Evolutionary conservation across 257 asterid genomes (phyloP).

Genomic region (Voacanga thouarsii): DNA sequence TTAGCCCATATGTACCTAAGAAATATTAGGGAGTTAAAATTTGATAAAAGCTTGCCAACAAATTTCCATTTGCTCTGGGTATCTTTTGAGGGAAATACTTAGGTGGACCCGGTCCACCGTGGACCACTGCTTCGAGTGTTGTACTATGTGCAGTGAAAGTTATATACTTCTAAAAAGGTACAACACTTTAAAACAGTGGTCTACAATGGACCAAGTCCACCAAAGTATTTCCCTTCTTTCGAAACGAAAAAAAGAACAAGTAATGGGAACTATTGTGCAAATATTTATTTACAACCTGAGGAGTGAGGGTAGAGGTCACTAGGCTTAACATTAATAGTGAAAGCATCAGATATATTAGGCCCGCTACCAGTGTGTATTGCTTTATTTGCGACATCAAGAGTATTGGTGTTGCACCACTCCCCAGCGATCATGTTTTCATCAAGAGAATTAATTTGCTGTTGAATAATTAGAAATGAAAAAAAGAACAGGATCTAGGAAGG

Average conservation of each 20-base stretch:
- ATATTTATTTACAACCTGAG: slow-evolving; percentile 27
- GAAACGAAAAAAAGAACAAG: too few species aligned
- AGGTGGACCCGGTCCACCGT: too few species aligned
- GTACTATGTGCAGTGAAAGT: too few species aligned
- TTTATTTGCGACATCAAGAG: slow-evolving; percentile 32
- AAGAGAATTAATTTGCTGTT: too few species aligned
- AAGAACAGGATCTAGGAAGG: neutral
- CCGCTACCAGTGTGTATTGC: slow-evolving; percentile 39
- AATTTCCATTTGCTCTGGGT: too few species aligned
- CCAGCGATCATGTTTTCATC: slow-evolving; percentile 20
- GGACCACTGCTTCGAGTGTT: too few species aligned
- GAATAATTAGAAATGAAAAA: neutral
- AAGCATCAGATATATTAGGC: slow-evolving; percentile 48
- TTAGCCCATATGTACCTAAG: slow-evolving; percentile 38
- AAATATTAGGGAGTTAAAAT: neutral
- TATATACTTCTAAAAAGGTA: too few species aligned
- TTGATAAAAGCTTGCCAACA: neutral
- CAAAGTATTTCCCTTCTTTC: too few species aligned
- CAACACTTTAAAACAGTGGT: too few species aligned
- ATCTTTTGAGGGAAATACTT: too few species aligned
- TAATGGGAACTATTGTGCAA: too few species aligned
- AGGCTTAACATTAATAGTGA: slow-evolving; percentile 46
- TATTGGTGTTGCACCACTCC: slow-evolving; percentile 46
- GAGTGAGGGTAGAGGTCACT: slow-evolving; percentile 47
- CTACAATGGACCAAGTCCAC: too few species aligned